phyloP scores from a whole-genome alignment of 257 asterid species.

The Solanum ossicruentum region DNA sequence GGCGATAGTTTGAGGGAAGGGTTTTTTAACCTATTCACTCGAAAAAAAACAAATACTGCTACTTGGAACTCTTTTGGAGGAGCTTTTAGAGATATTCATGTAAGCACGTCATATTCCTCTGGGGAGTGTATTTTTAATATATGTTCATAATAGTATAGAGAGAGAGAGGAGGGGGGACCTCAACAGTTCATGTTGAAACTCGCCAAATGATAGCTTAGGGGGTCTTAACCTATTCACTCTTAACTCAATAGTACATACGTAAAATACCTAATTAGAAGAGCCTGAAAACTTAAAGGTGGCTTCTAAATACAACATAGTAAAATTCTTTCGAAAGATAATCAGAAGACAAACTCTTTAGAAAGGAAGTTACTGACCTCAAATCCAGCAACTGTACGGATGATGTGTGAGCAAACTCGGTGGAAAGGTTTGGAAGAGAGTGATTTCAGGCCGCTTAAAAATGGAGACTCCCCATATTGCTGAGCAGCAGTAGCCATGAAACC shows the following conservation, averaged over 20 bases:
- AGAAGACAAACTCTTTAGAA: neutral
- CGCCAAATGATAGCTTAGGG: too few species aligned
- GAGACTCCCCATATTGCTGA: constrained; percentile 90
- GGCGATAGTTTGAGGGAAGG: neutral
- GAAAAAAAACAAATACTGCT: too few species aligned
- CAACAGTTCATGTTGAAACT: neutral
- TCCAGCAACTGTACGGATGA: constrained; percentile 86
- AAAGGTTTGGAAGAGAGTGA: constrained; percentile 76
- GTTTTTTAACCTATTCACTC: neutral
- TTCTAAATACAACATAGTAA: neutral
- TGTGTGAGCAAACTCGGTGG: constrained; percentile 86
- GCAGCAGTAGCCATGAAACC: constrained; percentile 95
- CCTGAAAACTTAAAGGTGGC: neutral
- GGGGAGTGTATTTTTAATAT: too few species aligned
- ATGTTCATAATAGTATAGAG: too few species aligned
- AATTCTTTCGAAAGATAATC: neutral
- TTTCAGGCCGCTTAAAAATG: constrained; percentile 76
- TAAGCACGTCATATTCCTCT: too few species aligned
- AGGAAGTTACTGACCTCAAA: constrained; percentile 49
- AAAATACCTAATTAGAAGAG: neutral
- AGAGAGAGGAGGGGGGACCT: too few species aligned
- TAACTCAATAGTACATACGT: neutral
- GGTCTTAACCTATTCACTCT: neutral
- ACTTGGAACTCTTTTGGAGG: too few species aligned
- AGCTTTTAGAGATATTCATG: too few species aligned